These are phyloP conservation scores for Canna indica DNA, from an alignment of 176 grass and related monocot genomes.

Conservation along the genomic window DNA sequence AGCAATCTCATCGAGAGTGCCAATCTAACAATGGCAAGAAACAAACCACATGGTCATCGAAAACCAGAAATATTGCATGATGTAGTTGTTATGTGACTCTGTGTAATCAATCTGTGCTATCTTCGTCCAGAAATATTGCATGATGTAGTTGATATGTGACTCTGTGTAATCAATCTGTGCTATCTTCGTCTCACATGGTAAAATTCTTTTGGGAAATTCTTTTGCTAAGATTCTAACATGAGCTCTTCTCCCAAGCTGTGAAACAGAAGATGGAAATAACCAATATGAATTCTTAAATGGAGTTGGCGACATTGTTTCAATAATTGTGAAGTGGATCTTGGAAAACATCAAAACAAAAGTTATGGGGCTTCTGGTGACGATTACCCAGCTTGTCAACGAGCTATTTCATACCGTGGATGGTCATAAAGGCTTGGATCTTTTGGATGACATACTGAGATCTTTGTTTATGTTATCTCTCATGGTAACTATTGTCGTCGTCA, in stretches of 20 bases:
- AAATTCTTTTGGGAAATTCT: background rate
- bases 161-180: background rate
- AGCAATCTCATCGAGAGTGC: too few species aligned
- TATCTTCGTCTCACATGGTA: background rate
- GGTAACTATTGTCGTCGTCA: background rate
- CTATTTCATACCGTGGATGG: background rate
- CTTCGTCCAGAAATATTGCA: background rate
- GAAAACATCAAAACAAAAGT: slow-evolving; percentile 7
- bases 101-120: background rate
- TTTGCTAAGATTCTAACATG: background rate
- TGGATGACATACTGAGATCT: background rate
- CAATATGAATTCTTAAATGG: background rate
- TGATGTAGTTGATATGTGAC: too few species aligned
- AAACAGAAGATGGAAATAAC: background rate
- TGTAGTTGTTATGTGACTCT: too few species aligned
- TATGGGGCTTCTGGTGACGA: background rate
- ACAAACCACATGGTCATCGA: too few species aligned
- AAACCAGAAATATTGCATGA: too few species aligned
- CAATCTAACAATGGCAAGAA: too few species aligned
- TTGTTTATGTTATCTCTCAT: background rate
- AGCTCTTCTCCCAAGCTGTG: background rate
- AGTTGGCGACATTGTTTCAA: background rate
- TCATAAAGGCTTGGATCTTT: background rate
- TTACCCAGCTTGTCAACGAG: background rate
- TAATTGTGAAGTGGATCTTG: background rate